Percentiles rank a stretch among this genome's conserved stretches.
Evolutionary conservation across 306 rosid species (phyloP).

Genomic region (Quercus mongolica): DNA sequence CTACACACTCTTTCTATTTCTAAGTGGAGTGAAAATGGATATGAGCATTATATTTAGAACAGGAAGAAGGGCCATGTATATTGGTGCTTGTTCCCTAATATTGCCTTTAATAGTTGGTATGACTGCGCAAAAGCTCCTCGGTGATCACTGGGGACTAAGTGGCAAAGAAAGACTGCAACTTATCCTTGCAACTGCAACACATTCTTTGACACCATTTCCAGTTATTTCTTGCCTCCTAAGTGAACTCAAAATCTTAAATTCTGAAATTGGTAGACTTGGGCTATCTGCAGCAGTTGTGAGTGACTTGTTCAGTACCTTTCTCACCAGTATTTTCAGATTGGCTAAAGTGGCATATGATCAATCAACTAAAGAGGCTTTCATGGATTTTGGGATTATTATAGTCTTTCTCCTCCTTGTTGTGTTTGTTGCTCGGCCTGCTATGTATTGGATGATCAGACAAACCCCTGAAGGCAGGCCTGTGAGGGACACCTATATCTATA

Average conservation of each 20-base stretch:
- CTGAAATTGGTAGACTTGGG: constrained; percentile 58
- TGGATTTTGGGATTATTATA: background rate
- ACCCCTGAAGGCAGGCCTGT: constrained; percentile 66
- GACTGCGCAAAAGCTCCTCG: background rate
- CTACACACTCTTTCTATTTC: constrained; percentile 53
- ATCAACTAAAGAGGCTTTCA: background rate
- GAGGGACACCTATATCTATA: constrained; percentile 38
- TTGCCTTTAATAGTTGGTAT: constrained; percentile 37
- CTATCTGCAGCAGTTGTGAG: constrained; percentile 48
- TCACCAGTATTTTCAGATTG: background rate
- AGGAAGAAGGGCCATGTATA: constrained; percentile 31
- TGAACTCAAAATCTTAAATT: constrained; percentile 57
- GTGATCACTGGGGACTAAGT: background rate
- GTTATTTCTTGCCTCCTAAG: constrained; percentile 41
- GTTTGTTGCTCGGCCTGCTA: constrained; percentile 34
- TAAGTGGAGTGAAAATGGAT: constrained; percentile 63
- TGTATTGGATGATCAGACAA: constrained; percentile 58
- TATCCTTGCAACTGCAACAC: constrained; percentile 2
- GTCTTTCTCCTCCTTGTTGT: constrained; percentile 4
- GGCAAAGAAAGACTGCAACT: background rate
- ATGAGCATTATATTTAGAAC: constrained; percentile 33
- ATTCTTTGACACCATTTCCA: constrained; percentile 39
- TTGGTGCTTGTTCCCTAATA: constrained; percentile 30
- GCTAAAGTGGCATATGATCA: background rate
- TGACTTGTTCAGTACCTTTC: constrained; percentile 30